Base-by-base conservation (phyloP, 2,329 filamentous ascomycete genomes). In the Neonectria ditissima region DNA sequence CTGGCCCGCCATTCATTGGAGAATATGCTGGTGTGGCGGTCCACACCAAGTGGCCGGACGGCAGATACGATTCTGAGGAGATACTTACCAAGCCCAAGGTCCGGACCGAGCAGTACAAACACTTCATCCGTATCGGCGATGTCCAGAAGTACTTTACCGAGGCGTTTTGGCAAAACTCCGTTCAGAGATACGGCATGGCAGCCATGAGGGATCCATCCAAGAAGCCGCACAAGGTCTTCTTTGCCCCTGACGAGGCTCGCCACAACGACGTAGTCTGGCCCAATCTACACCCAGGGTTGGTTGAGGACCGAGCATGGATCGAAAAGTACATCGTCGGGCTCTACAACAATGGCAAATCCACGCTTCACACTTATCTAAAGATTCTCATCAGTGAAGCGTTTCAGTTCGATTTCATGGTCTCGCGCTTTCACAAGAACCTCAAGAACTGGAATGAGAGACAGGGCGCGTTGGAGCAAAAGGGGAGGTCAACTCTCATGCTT, bases 111-210 rank as follows among this genome's bases (percentile, higher is more conserved):
- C 24, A 22, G 20, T 55, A 65, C 45, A 54, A 14, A 10, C 63
- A 69, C 18, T 73, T 62, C 26, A 28, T 66, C 4, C 65, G 63
- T 11, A 54, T 69, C 20, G 57, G 59, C 2, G 63, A 68, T 8
- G 44, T 67, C 1, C 45, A 62, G 6, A 66, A 65, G 10, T 59
- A 68, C 37, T 77, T 76, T 52, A 65, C 51, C 0, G 55, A 71
- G 10, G 63, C 61, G 8, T 77, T 75, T 60, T 77, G 76, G 76
- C 45, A 67, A 16, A 63, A 55, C 11, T 58, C 68, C 8, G 59
- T 77, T 1, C 24, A 22, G 2, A 74, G 66, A 22, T 76, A 70
- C 30, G 75, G 76, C 10, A 55, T 64, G 18, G 60, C 68, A 2
- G 70, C 73, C 5, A 32, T 75, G 11, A 66, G 66, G 6, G 59